phyloP scores from a whole-genome alignment of 495 filamentous ascomycete species.

The Penicillium coprophilum region DNA sequence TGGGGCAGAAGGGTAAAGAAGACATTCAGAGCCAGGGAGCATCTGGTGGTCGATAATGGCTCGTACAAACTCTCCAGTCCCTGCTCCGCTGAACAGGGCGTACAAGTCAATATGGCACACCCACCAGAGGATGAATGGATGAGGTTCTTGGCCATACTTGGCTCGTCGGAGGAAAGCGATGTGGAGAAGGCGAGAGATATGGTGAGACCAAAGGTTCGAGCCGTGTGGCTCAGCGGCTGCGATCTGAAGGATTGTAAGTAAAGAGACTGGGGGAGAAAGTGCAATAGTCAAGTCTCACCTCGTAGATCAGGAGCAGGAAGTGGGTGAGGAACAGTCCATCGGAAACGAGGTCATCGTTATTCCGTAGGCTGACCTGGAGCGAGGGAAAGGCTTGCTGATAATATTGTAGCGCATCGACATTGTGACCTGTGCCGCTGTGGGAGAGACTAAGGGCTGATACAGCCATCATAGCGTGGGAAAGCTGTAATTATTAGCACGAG shows the following conservation, averaged over 20 bases:
- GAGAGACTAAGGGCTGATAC: slow-evolving; percentile 56
- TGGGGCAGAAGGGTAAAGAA: slow-evolving; percentile 33
- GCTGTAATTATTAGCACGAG: slow-evolving; percentile 36
- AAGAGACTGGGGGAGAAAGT: neutral
- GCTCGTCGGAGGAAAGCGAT: slow-evolving; percentile 50
- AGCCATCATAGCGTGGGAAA: slow-evolving; percentile 62
- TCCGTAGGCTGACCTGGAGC: slow-evolving; percentile 46
- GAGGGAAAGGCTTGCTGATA: slow-evolving; percentile 56
- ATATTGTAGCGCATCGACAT: slow-evolving; percentile 53
- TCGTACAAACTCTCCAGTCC: slow-evolving; percentile 51
- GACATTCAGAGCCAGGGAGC: slow-evolving; percentile 40
- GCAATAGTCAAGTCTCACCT: slow-evolving; percentile 37
- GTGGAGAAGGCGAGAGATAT: slow-evolving; percentile 54
- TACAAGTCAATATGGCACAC: slow-evolving; percentile 57
- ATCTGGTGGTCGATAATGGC: slow-evolving; percentile 50
- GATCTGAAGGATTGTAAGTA: slow-evolving; percentile 34
- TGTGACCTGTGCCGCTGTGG: slow-evolving; percentile 44
- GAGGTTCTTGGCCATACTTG: slow-evolving; percentile 47
- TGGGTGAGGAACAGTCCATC: slow-evolving; percentile 59
- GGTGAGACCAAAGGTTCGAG: slow-evolving; percentile 55
- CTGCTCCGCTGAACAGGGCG: slow-evolving; percentile 54
- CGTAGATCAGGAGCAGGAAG: slow-evolving; percentile 60
- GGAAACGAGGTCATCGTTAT: slow-evolving; percentile 51
- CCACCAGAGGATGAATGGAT: slow-evolving; percentile 56
- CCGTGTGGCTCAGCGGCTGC: slow-evolving; percentile 45